A percentile compares a stretch with the other conserved stretches of the same genome.
These are phyloP conservation scores for Annulohypoxylon maeteangense DNA, from an alignment of 495 filamentous ascomycete genomes.

Conservation along the genomic window DNA sequence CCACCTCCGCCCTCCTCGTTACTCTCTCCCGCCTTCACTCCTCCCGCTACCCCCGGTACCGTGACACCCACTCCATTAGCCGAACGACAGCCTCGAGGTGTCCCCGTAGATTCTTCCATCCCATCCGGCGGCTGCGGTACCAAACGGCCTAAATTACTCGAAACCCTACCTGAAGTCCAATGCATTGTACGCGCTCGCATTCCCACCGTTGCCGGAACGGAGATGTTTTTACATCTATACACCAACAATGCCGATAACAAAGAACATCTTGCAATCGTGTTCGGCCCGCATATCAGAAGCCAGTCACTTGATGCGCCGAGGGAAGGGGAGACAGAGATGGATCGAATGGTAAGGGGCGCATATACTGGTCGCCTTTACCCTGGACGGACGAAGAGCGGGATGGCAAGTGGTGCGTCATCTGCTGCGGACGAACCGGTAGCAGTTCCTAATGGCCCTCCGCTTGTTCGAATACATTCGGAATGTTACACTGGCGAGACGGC, in stretches of 20 bases:
- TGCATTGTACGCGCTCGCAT: slow-evolving; percentile 88
- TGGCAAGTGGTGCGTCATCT: slow-evolving; percentile 37
- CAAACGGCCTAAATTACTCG: slow-evolving; percentile 73
- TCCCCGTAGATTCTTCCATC: slow-evolving; percentile 65
- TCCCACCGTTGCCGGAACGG: slow-evolving; percentile 85
- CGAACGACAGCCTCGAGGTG: slow-evolving; percentile 56
- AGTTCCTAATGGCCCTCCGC: slow-evolving; percentile 56
- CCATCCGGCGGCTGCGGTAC: slow-evolving; percentile 61
- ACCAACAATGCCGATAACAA: slow-evolving; percentile 92
- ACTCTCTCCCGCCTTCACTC: slow-evolving; percentile 82
- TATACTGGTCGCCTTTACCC: slow-evolving; percentile 90
- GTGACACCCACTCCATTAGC: slow-evolving; percentile 57
- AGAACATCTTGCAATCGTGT: slow-evolving; percentile 98
- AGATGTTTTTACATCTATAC: slow-evolving; percentile 98
- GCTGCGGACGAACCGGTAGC: slow-evolving; percentile 26
- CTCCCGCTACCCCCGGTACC: slow-evolving; percentile 78
- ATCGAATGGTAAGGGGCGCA: slow-evolving; percentile 93
- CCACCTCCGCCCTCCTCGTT: slow-evolving; percentile 59
- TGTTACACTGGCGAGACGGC: slow-evolving; percentile 99
- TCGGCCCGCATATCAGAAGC: slow-evolving; percentile 85
- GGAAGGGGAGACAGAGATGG: slow-evolving; percentile 93
- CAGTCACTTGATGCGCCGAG: slow-evolving; percentile 79
- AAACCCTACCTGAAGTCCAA: slow-evolving; percentile 76
- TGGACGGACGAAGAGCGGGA: slow-evolving; percentile 76
- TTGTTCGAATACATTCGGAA: slow-evolving; percentile 96